Evolutionary conservation across 371 early-diverging fungal genomes (phyloP), one percentile per base, ranked within the genome.

Genomic region (Apophysomyces sp.): DNA sequence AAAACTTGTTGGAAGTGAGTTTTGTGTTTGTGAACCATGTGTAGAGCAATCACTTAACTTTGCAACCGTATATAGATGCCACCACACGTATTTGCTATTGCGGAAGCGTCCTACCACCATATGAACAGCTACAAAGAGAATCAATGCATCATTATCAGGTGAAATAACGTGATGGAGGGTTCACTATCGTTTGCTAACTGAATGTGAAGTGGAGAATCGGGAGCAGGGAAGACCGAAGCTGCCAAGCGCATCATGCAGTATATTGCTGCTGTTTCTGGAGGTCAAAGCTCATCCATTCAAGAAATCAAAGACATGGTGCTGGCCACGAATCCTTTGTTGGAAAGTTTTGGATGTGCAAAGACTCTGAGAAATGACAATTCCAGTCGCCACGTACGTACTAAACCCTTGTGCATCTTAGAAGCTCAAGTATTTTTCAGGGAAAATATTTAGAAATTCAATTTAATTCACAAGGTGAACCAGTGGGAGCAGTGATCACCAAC

Each of bases 291-390:
- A 12, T 87, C 88, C 18, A 94, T 98, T 61, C 90, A 94, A 60
- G 90, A 94, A 65, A 92, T 97, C 68, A 98, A 97, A 75, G 89
- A 91, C 59, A 97, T 97, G 89, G 97, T 98, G 53, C 80, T 98
- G 61, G 97, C 94, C 21, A 95, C 97, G 4, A 98, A 98, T 77
- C 97, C 98, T 16, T 79, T 99, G 37, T 80, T 99, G 24, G 99
- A 99, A 79, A 93, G 97, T 58, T 99, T 99, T 85, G 99, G 99
- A 53, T 99, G 99, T 80, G 99, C 99, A 41, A 98, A 99, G 74
- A 99, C 99, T 2, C 73, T 97, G 61, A 87, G 97, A 66, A 99
- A 99, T 82, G 96, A 99, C 78, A 99, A 99, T 78, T 97, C 97
- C 2, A 92, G 93, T 86, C 91, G 99, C 24, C 99, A 98, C 75